phyloP scores from a whole-genome alignment of 2,329 filamentous ascomycete genomes.

The Furcasterigmium furcatum region DNA sequence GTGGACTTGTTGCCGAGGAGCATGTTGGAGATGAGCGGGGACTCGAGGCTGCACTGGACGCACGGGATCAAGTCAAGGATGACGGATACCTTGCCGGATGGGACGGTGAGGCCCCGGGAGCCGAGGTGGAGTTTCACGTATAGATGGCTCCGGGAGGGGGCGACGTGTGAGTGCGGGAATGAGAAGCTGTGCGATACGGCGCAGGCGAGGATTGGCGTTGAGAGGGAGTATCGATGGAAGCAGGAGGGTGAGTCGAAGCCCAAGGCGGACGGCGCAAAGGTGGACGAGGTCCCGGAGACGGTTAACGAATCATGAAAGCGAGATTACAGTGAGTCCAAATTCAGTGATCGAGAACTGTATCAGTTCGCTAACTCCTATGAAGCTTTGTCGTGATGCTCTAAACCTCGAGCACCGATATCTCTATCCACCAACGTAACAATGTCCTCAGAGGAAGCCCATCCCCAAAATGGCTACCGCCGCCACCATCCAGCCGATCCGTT shows the following conservation, averaged over 20 bases:
- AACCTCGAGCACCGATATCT: too few relatives aligned
- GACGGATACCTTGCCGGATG: slow-evolving; percentile 44
- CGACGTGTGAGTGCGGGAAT: slow-evolving; percentile 47
- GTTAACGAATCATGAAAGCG: too few relatives aligned
- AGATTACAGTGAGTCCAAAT: too few relatives aligned
- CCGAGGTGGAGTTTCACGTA: slow-evolving; percentile 55
- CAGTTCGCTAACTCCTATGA: too few relatives aligned
- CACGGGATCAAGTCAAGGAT: slow-evolving; percentile 53
- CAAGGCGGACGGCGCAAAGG: background rate
- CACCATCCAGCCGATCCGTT: too few relatives aligned
- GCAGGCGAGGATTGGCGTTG: slow-evolving; percentile 38
- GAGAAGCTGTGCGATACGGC: slow-evolving; percentile 48
- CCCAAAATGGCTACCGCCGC: too few relatives aligned
- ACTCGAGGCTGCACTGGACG: slow-evolving; percentile 50
- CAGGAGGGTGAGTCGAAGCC: slow-evolving; percentile 12
- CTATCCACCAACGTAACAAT: too few relatives aligned
- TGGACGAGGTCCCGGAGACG: too few relatives aligned
- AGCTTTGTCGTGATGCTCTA: too few relatives aligned
- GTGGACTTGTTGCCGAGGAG: slow-evolving; percentile 45
- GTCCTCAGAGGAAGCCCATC: too few relatives aligned
- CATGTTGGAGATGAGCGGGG: slow-evolving; percentile 48
- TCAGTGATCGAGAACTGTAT: too few relatives aligned
- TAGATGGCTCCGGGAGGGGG: slow-evolving; percentile 44
- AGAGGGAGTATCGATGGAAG: slow-evolving; percentile 50
- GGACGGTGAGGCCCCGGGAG: slow-evolving; percentile 34